Evolutionary conservation across 345 rosid species (phyloP), one percentile per base, ranked within the genome.

Genomic region (Carallia pectinifolia): DNA sequence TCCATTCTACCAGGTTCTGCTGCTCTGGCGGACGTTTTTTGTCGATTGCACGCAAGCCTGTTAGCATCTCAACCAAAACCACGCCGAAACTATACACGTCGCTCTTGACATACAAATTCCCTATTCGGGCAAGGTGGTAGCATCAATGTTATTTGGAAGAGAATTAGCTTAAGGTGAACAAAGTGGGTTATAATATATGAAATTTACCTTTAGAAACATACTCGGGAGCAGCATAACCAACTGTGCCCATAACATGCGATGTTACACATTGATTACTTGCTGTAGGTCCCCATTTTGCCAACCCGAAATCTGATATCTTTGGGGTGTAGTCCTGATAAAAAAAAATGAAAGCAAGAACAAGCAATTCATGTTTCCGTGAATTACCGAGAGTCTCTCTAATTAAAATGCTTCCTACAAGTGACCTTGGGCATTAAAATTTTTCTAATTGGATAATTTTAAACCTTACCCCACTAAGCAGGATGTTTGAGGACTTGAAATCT

Each of bases 51-150:
- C 60, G 60, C 15, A 56, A 13, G 31, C 60, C 60, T 56, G 60
- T 56, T 33, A 56, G 31, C 60, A 56, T 56, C 60, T 56, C 60
- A 5, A 56, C 60, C 60, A 56, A 56, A 56, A 56, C 60, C 27
- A 56, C 60, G 15, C 60, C 60, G 6, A 56, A 56, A 30, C 60
- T 56, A 56, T 56, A 56, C 31, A 56, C 60, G 15, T 56, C 60
- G 33, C 60, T 56, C 60, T 56, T 56, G 4, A 56, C 60, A 9
- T 56, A 56, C 60, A 56, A 23, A 13, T 27, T 56, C 60, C 60
- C 60, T 56, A 56, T 23, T 56, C 31, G 23, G 31, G 10, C 60
- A 23, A 56, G 33, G 31, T 56, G 60, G 31, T 56, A 9, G 1
- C 15, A 56, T 23, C 60, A 56, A 27, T 56, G 31, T 56, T 30